These are phyloP conservation scores for Globisporangium acanthophoron DNA, from an alignment of 352 stramenopile genomes.

Conservation along the genomic window DNA sequence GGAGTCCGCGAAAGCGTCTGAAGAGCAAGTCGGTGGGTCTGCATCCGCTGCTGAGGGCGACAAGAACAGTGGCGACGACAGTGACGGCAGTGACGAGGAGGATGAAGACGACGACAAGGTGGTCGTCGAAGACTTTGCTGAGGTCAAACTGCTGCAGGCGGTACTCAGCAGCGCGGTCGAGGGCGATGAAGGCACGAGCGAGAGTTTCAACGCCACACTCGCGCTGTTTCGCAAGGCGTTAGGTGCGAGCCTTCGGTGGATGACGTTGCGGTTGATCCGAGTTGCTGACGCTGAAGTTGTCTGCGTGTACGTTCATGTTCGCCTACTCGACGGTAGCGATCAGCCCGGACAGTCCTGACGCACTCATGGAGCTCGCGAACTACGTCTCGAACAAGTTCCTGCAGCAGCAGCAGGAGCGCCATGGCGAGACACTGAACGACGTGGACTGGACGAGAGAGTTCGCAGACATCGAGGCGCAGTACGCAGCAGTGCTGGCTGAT, in stretches of 20 bases:
- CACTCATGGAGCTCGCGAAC: conserved; percentile 69
- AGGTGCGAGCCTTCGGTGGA: conserved; percentile 12
- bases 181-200: conserved; percentile 13
- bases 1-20: conserved; percentile 12
- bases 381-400: conserved; percentile 52
- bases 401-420: conserved; percentile 1
- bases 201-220: conserved; percentile 41
- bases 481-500: conserved; percentile 26
- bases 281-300: too few relatives aligned
- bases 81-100: conserved; percentile 6
- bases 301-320: not conserved
- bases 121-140: conserved; percentile 36
- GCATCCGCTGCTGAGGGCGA: not conserved
- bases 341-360: conserved; percentile 47
- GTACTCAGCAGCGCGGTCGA: conserved; percentile 50
- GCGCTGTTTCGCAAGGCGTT: conserved; percentile 53
- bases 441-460: conserved; percentile 41
- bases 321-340: conserved; percentile 16
- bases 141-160: conserved; percentile 60
- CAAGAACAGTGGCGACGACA: not conserved
- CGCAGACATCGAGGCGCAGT: conserved; percentile 36
- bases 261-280: too few relatives aligned
- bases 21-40: not conserved
- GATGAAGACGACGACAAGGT: conserved; percentile 45
- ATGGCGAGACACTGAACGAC: not conserved